Evolutionary conservation across 139 green algal genomes (phyloP), one percentile per base, ranked within the genome.

Genomic region (Coccomyxa sp.): DNA sequence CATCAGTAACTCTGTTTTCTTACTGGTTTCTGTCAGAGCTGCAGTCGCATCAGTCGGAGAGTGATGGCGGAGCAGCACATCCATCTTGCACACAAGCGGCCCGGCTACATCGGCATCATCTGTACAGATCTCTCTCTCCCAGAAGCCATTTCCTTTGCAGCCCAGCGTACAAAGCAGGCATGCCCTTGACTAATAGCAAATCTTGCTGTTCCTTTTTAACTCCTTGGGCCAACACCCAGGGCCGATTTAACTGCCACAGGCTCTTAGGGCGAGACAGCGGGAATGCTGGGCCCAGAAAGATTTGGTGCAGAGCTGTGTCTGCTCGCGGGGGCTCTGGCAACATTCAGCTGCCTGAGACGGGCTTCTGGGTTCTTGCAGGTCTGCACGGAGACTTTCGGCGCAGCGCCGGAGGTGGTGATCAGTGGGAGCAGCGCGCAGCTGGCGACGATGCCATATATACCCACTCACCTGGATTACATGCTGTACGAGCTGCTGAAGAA

Each of bases 1-100:
- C 3, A 51, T 11, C 3, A 11, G 7, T 51, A 51, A 51, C 38
- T 51, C 3, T 11, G 38, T 51, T 51, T 51, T 51, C 38, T 51
- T 51, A 7, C 38, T 51, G 38, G 38, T 51, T 51, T 51, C 38
- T 51, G 38, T 51, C 38, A 11, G 38, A 51, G 38, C 38, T 51
- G 38, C 38, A 71, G 63, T 23, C 88, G 94, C 80, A 96, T 97
- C 88, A 94, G 88, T 76, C 87, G 95, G 0, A 88, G 95, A 0
- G 92, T 98, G 51, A 91, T 98, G 21, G 95, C 95, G 13, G 95
- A 98, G 93, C 95, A 98, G 90, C 94, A 98, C 90, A 92, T 98
- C 89, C 82, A 92, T 86, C 86, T 98, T 10, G 77, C 86, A 3
- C 77, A 67, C 14, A 75, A 59, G 58, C 84, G 88, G 67, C 88